These are phyloP conservation scores for Saccharomyces pastorianus DNA, from an alignment of 1,139 yeast species.

Conservation along the genomic window DNA sequence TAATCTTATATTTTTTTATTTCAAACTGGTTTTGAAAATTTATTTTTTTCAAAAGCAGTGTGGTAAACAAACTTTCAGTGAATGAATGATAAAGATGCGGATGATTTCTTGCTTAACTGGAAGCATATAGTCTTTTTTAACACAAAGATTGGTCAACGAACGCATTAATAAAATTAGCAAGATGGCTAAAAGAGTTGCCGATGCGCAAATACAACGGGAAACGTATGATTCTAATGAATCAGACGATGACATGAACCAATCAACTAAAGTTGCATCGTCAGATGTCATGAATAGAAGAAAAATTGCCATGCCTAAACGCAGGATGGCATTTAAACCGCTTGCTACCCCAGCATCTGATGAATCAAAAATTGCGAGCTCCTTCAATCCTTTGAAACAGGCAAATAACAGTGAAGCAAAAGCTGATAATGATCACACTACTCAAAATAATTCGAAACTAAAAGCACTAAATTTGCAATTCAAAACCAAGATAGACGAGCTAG, in stretches of 20 bases:
- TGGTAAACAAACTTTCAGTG: background rate
- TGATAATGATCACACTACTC: background rate
- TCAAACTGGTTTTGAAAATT: background rate
- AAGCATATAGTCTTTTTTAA: too few species aligned
- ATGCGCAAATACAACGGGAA: slow-evolving; percentile 48
- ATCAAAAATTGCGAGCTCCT: slow-evolving; percentile 16
- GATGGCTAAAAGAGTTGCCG: slow-evolving; percentile 66
- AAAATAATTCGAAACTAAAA: slow-evolving; percentile 37
- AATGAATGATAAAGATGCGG: background rate
- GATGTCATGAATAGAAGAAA: slow-evolving; percentile 62
- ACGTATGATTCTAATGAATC: slow-evolving; percentile 31
- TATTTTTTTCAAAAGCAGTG: background rate
- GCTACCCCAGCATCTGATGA: slow-evolving; percentile 7
- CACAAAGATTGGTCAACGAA: background rate
- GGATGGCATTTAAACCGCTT: slow-evolving; percentile 15
- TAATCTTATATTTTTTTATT: background rate
- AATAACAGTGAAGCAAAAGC: background rate
- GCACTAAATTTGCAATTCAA: slow-evolving; percentile 66
- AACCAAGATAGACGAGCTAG: slow-evolving; percentile 40
- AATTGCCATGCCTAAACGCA: slow-evolving; percentile 51
- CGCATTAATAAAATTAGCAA: background rate
- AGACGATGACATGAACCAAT: slow-evolving; percentile 35
- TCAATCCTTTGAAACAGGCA: slow-evolving; percentile 10
- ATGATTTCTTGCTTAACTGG: background rate
- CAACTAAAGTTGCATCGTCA: slow-evolving; percentile 46